Conservation (phyloP, 2,329 filamentous ascomycete species). For the Pseudocercospora pini-densiflorae region DNA sequence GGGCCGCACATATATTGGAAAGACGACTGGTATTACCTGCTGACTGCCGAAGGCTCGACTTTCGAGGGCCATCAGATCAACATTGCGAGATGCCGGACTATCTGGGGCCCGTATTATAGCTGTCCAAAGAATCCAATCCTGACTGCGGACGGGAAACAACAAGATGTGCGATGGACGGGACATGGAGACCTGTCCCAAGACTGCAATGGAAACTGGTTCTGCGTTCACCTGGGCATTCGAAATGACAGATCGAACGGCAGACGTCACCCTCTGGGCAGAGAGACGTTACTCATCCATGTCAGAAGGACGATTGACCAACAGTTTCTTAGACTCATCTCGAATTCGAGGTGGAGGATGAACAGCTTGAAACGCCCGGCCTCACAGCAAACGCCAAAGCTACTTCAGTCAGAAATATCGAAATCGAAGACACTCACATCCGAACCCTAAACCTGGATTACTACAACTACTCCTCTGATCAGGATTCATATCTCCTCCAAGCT, state of each 20-base stretch:
- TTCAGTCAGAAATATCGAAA: no score
- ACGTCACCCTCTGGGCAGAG: not conserved
- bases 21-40: slow-evolving; percentile 42
- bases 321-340: no score
- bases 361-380: no score
- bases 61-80: slow-evolving; percentile 41
- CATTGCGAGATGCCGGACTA: slow-evolving; percentile 36
- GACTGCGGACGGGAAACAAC: not conserved
- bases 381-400: no score
- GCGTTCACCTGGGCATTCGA: not conserved
- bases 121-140: not conserved
- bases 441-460: no score
- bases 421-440: no score
- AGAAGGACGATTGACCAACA: no score
- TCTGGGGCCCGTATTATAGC: slow-evolving; percentile 29
- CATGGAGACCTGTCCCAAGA: not conserved
- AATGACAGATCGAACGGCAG: not conserved
- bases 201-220: not conserved
- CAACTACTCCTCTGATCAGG: no score
- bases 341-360: no score
- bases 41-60: slow-evolving; percentile 45
- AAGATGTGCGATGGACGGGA: not conserved
- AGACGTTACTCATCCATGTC: not conserved
- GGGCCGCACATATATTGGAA: slow-evolving; percentile 44
- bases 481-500: no score